A percentile compares a stretch with the other conserved stretches of the same genome.
These are phyloP conservation scores for Trichosporon asahii DNA, from an alignment of 1,284 basidiomycete species.

Conservation along the genomic window DNA sequence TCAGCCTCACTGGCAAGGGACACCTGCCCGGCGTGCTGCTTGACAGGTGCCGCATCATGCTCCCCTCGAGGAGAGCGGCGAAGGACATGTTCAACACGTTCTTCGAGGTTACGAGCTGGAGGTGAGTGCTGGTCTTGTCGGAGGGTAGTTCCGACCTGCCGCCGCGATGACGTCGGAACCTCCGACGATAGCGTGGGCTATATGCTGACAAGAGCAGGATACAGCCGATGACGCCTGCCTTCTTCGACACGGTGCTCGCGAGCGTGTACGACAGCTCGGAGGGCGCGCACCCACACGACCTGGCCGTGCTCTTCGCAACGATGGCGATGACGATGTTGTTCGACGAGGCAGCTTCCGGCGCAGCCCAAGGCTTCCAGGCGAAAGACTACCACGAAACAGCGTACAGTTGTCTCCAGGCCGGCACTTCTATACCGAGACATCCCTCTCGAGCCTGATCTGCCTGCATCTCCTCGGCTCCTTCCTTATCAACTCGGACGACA, in stretches of 20 bases:
- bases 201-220: constrained; percentile 14
- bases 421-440: constrained; percentile 27
- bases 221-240: constrained; percentile 24
- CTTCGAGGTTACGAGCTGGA: constrained; percentile 21
- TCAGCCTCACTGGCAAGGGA: constrained; percentile 14
- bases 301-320: constrained; percentile 22
- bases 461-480: constrained; percentile 22
- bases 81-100: constrained; percentile 25
- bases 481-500: constrained; percentile 27
- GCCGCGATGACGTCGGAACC: no score
- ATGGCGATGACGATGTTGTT: constrained; percentile 22
- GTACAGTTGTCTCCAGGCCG: constrained; percentile 24
- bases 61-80: constrained; percentile 15
- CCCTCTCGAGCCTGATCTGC: constrained; percentile 19
- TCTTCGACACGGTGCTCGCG: constrained; percentile 25
- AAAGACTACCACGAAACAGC: constrained; percentile 24
- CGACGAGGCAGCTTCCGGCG: constrained; percentile 7
- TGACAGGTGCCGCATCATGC: constrained; percentile 21
- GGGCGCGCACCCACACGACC: constrained; percentile 25
- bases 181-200: no score
- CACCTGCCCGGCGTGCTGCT: constrained; percentile 22
- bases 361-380: constrained; percentile 15
- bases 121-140: constrained; percentile 14
- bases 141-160: no score
- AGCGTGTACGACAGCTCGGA: constrained; percentile 23